Percentiles rank a stretch among this genome's conserved stretches.
These are phyloP conservation scores for Lactarius hengduanensis DNA, from an alignment of 768 basidiomycete species.

Conservation along the genomic window DNA sequence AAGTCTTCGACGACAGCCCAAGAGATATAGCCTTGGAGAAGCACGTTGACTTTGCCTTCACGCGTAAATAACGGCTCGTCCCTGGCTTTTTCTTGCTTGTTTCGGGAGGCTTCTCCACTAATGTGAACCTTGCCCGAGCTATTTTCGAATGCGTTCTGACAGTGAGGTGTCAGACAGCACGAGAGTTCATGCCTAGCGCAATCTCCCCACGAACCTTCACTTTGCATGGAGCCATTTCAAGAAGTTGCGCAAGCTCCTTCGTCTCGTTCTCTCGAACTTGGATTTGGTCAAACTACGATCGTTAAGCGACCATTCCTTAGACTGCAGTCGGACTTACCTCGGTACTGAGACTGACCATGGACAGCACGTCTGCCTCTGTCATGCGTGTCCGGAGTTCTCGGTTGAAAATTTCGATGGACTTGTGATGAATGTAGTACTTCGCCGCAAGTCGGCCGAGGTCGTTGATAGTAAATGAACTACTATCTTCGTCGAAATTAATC, in stretches of 20 bases:
- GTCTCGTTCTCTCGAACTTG: constrained; percentile 89
- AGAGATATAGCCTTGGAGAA: constrained; percentile 90
- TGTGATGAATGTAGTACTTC: constrained; percentile 89
- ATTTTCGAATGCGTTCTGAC: constrained; percentile 20
- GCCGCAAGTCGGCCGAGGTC: constrained; percentile 96
- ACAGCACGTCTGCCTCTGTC: constrained; percentile 90
- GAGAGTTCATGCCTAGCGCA: constrained; percentile 35
- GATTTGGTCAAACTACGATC: constrained; percentile 83
- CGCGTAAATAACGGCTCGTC: constrained; percentile 17
- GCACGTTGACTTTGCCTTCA: constrained; percentile 90
- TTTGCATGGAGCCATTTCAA: constrained; percentile 68
- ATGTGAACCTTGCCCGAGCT: constrained; percentile 19
- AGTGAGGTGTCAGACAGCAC: constrained; percentile 2
- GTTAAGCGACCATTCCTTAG: constrained; percentile 9
- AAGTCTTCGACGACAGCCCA: constrained; percentile 84
- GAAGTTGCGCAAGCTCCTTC: constrained; percentile 72
- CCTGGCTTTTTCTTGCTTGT: constrained; percentile 2
- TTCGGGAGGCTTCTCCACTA: constrained; percentile 18
- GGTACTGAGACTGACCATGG: constrained; percentile 83
- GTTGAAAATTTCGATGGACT: constrained; percentile 87
- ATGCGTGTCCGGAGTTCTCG: constrained; percentile 72
- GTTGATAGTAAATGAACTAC: constrained; percentile 66
- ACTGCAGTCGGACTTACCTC: constrained; percentile 54
- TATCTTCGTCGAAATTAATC: constrained; percentile 69
- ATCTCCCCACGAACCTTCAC: constrained; percentile 60